Conservation (phyloP, 306 rosid genomes). For the Trifolium pratense region DNA sequence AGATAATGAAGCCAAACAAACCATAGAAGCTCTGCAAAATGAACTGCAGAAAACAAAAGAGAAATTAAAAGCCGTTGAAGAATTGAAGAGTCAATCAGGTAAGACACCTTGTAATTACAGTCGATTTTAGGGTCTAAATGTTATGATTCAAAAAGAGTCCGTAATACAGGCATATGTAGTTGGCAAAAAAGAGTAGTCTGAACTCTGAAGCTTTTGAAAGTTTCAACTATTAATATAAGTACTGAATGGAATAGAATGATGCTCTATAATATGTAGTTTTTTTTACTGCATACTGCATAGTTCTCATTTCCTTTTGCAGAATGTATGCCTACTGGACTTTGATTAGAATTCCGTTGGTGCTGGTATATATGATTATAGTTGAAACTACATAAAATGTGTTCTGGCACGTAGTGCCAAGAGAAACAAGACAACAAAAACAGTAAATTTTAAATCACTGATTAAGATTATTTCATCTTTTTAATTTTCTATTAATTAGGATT, state of each 20-base stretch:
- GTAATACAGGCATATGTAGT: conserved; percentile 8
- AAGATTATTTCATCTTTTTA: background rate
- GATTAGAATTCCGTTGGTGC: background rate
- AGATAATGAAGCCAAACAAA: conserved; percentile 93
- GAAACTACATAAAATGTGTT: background rate
- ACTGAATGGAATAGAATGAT: conserved; percentile 15
- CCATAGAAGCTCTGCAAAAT: conserved; percentile 83
- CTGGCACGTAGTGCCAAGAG: background rate
- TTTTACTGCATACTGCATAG: conserved; percentile 21
- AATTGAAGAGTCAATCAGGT: conserved; percentile 87
- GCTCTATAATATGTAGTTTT: conserved; percentile 15
- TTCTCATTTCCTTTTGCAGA: conserved; percentile 16
- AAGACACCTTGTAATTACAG: conserved; percentile 38
- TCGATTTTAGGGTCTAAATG: conserved; percentile 22
- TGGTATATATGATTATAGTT: conserved; percentile 1
- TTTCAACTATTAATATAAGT: conserved; percentile 16
- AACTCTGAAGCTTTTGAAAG: conserved; percentile 22
- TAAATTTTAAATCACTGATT: background rate
- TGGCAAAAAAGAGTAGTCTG: conserved; percentile 31
- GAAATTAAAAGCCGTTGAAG: conserved; percentile 93
- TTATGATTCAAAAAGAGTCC: conserved; percentile 27
- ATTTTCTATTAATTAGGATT: background rate
- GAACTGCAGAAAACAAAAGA: conserved; percentile 93
- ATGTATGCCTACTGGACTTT: background rate
- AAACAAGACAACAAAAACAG: background rate